These are phyloP conservation scores for Daedalea quercina DNA, from an alignment of 768 basidiomycete species.

Conservation along the genomic window DNA sequence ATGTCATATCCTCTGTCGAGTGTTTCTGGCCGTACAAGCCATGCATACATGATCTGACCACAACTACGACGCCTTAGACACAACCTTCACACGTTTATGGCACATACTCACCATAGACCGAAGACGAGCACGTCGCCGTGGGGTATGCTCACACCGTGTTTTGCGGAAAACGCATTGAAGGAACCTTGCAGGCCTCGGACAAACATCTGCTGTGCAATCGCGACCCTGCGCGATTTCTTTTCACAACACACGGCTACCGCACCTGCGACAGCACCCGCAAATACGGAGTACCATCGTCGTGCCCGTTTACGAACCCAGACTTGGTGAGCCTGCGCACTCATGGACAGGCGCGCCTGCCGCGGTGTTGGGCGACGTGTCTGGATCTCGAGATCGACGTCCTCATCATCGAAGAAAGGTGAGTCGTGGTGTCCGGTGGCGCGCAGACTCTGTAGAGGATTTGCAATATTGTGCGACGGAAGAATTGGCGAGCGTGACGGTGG, in stretches of 20 bases:
- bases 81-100: neutral
- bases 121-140: slow-evolving; percentile 84
- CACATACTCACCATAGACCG: slow-evolving; percentile 51
- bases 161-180: slow-evolving; percentile 72
- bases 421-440: neutral
- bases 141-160: slow-evolving; percentile 64
- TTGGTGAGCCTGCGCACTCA: slow-evolving; percentile 57
- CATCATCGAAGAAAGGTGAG: slow-evolving; percentile 13
- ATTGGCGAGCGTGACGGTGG: slow-evolving; percentile 23
- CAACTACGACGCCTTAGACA: slow-evolving; percentile 40
- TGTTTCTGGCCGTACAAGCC: slow-evolving; percentile 74
- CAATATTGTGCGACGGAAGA: slow-evolving; percentile 16
- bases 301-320: slow-evolving; percentile 61
- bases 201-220: slow-evolving; percentile 83
- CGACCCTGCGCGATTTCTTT: slow-evolving; percentile 52
- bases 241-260: slow-evolving; percentile 73
- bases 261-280: slow-evolving; percentile 75
- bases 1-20: slow-evolving; percentile 68
- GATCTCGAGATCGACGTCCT: slow-evolving; percentile 13
- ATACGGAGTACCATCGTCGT: slow-evolving; percentile 68
- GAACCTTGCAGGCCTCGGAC: slow-evolving; percentile 90
- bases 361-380: slow-evolving; percentile 7
- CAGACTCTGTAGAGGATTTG: slow-evolving; percentile 17
- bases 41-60: slow-evolving; percentile 81
- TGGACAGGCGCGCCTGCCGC: slow-evolving; percentile 44